Conservation (phyloP, 1,139 yeast species). For the Entelexis paramagnoliae region DNA sequence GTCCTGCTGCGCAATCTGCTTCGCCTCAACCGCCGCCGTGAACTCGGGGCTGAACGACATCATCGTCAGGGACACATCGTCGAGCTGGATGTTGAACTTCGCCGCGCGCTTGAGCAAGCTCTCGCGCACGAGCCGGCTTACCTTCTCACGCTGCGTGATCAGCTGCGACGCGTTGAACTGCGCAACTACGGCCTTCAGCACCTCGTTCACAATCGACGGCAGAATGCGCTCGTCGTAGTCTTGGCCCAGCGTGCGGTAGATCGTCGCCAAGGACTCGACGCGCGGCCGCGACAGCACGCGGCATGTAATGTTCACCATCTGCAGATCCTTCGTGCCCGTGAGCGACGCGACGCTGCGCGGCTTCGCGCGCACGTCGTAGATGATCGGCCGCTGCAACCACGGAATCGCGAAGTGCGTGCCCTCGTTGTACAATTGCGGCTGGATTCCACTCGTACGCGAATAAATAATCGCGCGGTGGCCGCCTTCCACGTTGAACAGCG, state of each 20-base stretch:
- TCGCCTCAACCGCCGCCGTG: slow-evolving; percentile 95
- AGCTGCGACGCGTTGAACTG: slow-evolving; percentile 97
- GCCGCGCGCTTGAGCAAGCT: slow-evolving; percentile 84
- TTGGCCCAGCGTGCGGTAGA: slow-evolving; percentile 81
- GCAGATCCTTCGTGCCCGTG: slow-evolving; percentile 96
- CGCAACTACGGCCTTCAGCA: slow-evolving; percentile 90
- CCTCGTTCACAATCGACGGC: slow-evolving; percentile 96
- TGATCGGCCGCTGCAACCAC: slow-evolving; percentile 87
- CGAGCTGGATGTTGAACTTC: slow-evolving; percentile 75
- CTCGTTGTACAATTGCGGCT: slow-evolving; percentile 75
- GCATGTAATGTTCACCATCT: slow-evolving; percentile 97
- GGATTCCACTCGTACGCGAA: slow-evolving; percentile 79
- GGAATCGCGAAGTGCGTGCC: slow-evolving; percentile 94
- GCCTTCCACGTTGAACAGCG: slow-evolving; percentile 94
- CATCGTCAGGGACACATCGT: slow-evolving; percentile 88
- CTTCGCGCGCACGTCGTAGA: slow-evolving; percentile 92
- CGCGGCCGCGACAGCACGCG: slow-evolving; percentile 91
- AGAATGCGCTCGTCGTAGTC: slow-evolving; percentile 95
- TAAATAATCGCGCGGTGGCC: slow-evolving; percentile 96
- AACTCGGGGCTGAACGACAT: slow-evolving; percentile 98
- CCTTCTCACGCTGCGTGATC: slow-evolving; percentile 96
- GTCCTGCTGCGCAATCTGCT: slow-evolving; percentile 98
- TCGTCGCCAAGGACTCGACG: slow-evolving; percentile 62
- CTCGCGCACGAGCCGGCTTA: slow-evolving; percentile 82
- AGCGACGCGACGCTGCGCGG: slow-evolving; percentile 95